These are phyloP conservation scores for Talaromyces verruculosus DNA, from an alignment of 2,329 filamentous ascomycete species.

Conservation along the genomic window DNA sequence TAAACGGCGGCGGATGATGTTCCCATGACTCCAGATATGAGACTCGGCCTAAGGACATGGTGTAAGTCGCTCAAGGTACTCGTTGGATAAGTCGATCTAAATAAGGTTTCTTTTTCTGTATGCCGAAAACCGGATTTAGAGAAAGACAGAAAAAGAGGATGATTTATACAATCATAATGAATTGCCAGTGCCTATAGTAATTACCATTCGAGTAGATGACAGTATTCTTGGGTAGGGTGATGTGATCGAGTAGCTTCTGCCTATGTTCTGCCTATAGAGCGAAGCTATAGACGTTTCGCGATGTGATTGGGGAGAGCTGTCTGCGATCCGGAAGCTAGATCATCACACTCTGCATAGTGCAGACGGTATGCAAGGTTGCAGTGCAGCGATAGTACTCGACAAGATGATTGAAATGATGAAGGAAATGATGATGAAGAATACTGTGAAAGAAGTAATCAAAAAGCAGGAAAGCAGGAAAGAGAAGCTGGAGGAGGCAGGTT, in stretches of 20 bases:
- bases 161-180: slow-evolving; percentile 5
- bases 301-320: slow-evolving; percentile 16
- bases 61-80: slow-evolving; percentile 18
- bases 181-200: not conserved
- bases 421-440: not conserved
- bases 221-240: not conserved
- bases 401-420: not conserved
- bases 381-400: not conserved
- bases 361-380: not conserved
- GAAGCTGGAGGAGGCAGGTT: slow-evolving; percentile 7
- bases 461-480: not conserved
- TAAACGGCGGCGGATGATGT: slow-evolving; percentile 33
- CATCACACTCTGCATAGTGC: not conserved
- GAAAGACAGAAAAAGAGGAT: not conserved
- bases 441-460: not conserved
- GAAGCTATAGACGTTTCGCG: slow-evolving; percentile 2
- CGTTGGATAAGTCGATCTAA: not conserved
- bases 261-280: not conserved
- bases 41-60: slow-evolving; percentile 46
- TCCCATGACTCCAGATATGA: slow-evolving; percentile 48
- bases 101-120: not conserved
- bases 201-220: not conserved
- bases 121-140: not conserved
- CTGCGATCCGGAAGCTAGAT: slow-evolving; percentile 10
- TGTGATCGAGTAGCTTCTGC: not conserved